Conservation (phyloP, 352 stramenopile genomes). For the Pythium rhizo-oryzae region DNA sequence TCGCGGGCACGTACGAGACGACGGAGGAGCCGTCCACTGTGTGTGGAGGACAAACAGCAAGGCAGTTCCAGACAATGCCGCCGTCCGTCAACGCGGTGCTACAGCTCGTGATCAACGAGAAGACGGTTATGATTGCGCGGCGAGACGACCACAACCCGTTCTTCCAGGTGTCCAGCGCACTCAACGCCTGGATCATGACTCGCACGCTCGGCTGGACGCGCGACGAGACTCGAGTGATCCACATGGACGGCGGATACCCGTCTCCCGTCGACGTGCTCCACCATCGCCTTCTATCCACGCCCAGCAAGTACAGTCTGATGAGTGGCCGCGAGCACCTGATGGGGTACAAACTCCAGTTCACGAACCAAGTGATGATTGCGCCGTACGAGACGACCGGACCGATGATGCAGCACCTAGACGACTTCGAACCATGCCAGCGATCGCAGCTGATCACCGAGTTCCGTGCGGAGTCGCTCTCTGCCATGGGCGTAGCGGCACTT, state of each 20-base stretch:
- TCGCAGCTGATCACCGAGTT: conserved; percentile 60
- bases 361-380: conserved; percentile 44
- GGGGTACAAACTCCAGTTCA: conserved; percentile 37
- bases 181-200: conserved; percentile 36
- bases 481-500: background rate
- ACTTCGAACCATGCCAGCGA: conserved; percentile 57
- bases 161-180: conserved; percentile 33
- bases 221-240: conserved; percentile 27
- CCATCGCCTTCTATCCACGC: conserved; percentile 18
- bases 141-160: conserved; percentile 44
- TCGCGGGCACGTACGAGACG: conserved; percentile 4
- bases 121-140: conserved; percentile 25
- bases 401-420: conserved; percentile 74
- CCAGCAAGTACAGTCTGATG: conserved; percentile 13
- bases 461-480: conserved; percentile 23
- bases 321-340: conserved; percentile 32
- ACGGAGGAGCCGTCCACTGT: conserved; percentile 10
- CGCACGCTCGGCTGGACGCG: conserved; percentile 9
- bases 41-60: background rate
- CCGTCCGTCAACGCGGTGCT: background rate
- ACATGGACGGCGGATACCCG: conserved; percentile 33
- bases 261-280: conserved; percentile 32
- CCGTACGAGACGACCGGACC: conserved; percentile 56
- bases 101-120: conserved; percentile 2
- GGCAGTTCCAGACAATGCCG: background rate